phyloP scores from a whole-genome alignment of 805 yeast genomes.

The Saccharomycopsis vini region DNA sequence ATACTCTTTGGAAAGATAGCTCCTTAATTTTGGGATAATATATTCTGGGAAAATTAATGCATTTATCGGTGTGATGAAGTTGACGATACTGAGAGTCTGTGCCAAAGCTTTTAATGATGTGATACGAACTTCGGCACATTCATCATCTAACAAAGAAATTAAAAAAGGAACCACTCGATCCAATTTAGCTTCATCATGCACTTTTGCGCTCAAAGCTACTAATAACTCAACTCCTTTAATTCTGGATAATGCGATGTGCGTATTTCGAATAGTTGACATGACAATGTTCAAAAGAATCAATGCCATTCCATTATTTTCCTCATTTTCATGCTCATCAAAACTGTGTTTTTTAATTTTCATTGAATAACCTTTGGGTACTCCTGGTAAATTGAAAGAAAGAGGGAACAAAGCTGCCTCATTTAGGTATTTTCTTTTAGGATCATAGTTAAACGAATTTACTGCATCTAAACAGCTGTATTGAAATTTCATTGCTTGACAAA shows the following conservation, averaged over 20 bases:
- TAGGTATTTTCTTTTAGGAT: slow-evolving; percentile 9
- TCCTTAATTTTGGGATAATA: slow-evolving; percentile 57
- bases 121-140: slow-evolving; percentile 54
- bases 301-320: slow-evolving; percentile 33
- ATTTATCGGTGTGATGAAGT: slow-evolving; percentile 63
- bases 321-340: slow-evolving; percentile 17
- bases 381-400: slow-evolving; percentile 40
- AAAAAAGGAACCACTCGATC: slow-evolving; percentile 82
- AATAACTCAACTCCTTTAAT: slow-evolving; percentile 69
- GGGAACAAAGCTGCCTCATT: slow-evolving; percentile 23
- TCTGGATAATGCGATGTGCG: slow-evolving; percentile 50
- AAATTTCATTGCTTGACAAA: slow-evolving; percentile 34
- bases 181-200: slow-evolving; percentile 75
- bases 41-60: slow-evolving; percentile 74
- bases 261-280: slow-evolving; percentile 51
- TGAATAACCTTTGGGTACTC: slow-evolving; percentile 38
- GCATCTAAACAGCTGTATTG: slow-evolving; percentile 20
- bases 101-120: slow-evolving; percentile 58
- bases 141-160: slow-evolving; percentile 62
- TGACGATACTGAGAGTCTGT: slow-evolving; percentile 56
- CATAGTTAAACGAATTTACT: slow-evolving; percentile 17
- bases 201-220: slow-evolving; percentile 62
- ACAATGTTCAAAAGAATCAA: slow-evolving; percentile 50
- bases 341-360: slow-evolving; percentile 30
- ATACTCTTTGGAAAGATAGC: slow-evolving; percentile 32